Percentiles rank a stretch among this genome's conserved stretches.
These are phyloP conservation scores for Sporormia fimetaria DNA, from an alignment of 495 filamentous ascomycete genomes.

Conservation along the genomic window DNA sequence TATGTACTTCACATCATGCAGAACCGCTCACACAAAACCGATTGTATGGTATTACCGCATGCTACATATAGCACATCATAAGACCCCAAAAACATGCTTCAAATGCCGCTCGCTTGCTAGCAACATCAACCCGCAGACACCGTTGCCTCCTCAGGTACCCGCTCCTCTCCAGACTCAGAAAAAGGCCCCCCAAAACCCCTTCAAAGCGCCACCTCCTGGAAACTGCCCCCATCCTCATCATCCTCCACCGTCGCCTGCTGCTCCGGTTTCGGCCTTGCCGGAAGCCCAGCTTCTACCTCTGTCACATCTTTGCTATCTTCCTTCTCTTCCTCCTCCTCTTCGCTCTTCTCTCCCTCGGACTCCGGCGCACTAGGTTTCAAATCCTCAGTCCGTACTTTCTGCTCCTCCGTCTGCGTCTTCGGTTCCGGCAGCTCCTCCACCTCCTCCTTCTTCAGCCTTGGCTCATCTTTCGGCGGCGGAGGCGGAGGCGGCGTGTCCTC, in stretches of 20 bases:
- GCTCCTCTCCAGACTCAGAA: no score
- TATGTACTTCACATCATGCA: no score
- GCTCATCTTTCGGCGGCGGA: conserved; percentile 14
- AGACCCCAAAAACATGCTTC: no score
- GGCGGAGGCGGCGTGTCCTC: conserved; percentile 12
- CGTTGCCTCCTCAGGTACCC: no score
- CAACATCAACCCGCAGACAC: no score
- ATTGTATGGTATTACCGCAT: no score
- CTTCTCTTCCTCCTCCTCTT: conserved; percentile 31
- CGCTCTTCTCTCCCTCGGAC: conserved; percentile 29
- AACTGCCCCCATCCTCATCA: conserved; percentile 23
- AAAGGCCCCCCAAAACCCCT: no score
- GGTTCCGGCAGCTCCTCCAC: conserved; percentile 18
- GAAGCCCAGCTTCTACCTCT: conserved; percentile 19
- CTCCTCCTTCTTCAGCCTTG: conserved; percentile 9
- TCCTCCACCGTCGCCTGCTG: conserved; percentile 21
- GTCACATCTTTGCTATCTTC: conserved; percentile 6
- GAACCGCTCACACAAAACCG: no score
- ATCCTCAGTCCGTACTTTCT: conserved; percentile 46
- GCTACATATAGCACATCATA: no score
- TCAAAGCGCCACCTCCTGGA: conserved; percentile 21
- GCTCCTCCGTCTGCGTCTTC: conserved; percentile 38
- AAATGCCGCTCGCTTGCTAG: no score
- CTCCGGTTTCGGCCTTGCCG: conserved; percentile 14
- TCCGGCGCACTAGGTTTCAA: conserved; percentile 40